These are phyloP conservation scores for Boletus rufocinnamomeus DNA, from an alignment of 768 basidiomycete species.

Conservation along the genomic window DNA sequence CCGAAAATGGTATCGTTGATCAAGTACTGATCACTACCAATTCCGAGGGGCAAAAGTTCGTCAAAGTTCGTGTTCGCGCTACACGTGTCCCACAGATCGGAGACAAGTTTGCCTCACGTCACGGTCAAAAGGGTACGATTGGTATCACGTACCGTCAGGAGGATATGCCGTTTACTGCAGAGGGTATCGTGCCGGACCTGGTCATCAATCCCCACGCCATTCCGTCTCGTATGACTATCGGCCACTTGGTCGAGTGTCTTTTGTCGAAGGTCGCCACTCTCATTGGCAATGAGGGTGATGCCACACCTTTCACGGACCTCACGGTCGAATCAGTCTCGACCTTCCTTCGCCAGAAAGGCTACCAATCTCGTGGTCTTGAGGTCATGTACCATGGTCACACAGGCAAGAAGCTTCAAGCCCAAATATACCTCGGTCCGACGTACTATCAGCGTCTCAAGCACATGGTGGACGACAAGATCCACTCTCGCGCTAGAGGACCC, in stretches of 20 bases:
- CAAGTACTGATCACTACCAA: constrained; percentile 97
- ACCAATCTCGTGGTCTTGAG: constrained; percentile 96
- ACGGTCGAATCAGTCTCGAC: constrained; percentile 98
- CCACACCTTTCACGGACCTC: constrained; percentile 97
- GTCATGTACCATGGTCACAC: constrained; percentile 99
- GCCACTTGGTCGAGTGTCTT: constrained; percentile 98
- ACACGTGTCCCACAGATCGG: constrained; percentile 97
- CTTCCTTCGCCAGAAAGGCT: constrained; percentile 84
- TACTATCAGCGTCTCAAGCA: constrained; percentile 99
- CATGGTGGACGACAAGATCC: constrained; percentile 99
- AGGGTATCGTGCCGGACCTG: constrained; percentile 95
- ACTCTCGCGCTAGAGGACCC: constrained; percentile 95
- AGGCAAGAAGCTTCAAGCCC: constrained; percentile 96
- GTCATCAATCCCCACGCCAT: constrained; percentile 99
- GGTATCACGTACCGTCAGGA: constrained; percentile 99
- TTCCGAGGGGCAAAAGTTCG: constrained; percentile 94
- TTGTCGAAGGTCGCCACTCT: constrained; percentile 95
- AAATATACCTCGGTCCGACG: constrained; percentile 97
- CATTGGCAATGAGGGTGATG: constrained; percentile 96
- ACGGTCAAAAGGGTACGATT: constrained; percentile 99
- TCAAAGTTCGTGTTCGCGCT: constrained; percentile 94
- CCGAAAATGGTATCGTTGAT: constrained; percentile 97
- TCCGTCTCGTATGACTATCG: constrained; percentile 99
- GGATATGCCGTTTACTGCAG: constrained; percentile 98
- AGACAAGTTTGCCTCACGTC: constrained; percentile 99